These are phyloP conservation scores for Pinus taeda DNA, from an alignment of 75 land plant genomes.

Conservation along the genomic window DNA sequence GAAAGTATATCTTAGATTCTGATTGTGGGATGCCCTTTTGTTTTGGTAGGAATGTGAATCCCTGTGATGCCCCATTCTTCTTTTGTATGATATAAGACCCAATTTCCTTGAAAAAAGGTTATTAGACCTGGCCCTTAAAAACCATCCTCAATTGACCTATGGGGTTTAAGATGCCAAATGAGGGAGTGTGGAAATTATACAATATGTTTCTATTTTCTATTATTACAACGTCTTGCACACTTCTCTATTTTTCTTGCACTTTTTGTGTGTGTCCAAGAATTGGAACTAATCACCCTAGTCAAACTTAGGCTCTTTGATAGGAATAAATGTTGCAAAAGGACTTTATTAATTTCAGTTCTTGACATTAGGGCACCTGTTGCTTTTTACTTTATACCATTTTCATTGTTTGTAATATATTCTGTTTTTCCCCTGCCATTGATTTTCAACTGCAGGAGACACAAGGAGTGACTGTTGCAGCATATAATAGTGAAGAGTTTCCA, in stretches of 20 bases:
- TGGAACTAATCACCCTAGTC: no score
- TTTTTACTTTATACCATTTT: background rate
- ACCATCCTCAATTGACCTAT: background rate
- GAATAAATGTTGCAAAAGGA: background rate
- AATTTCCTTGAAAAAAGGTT: no score
- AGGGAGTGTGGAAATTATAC: background rate
- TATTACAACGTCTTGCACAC: no score
- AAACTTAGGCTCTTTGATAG: background rate
- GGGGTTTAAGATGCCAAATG: background rate
- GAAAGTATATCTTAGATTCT: no score
- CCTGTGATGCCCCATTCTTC: no score
- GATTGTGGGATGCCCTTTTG: no score
- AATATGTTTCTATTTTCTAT: no score
- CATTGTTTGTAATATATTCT: background rate
- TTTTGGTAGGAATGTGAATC: no score
- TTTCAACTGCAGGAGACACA: slow-evolving; percentile 80
- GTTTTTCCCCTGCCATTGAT: background rate
- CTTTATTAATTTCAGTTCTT: background rate
- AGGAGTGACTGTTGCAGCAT: slow-evolving; percentile 43
- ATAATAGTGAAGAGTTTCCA: no score
- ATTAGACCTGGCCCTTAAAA: background rate
- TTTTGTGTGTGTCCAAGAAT: no score
- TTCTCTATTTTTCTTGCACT: no score
- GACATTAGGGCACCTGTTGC: background rate
- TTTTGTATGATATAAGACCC: no score